Evolutionary conservation across 805 yeast species (phyloP), one percentile per base, ranked within the genome.

Genomic region (Sugiyamaella valdiviana): DNA sequence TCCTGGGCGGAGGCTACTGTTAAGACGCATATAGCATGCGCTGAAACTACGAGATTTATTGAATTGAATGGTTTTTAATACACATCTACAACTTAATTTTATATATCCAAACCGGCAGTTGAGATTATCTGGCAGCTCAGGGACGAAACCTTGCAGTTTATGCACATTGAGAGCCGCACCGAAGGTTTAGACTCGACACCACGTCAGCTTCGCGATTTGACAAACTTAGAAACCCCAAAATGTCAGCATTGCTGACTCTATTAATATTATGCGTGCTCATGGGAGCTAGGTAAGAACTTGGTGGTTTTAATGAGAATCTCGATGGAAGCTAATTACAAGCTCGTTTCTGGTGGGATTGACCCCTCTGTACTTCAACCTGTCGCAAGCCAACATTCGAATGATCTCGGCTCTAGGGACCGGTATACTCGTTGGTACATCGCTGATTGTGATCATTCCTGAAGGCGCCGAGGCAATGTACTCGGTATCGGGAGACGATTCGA

Each of bases 361-460:
- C 1, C 72, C 72, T 5, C 49, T 68, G 49, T 52, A 55, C 14
- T 51, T 64, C 22, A 48, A 57, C 20, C 55, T 68, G 22, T 58
- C 68, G 26, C 57, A 64, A 1, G 45, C 54, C 12, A 61, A 60
- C 40, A 57, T 76, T 36, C 63, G 68, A 29, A 54, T 59, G 36
- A 61, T 78, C 5, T 75, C 85, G 2, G 65, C 74, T 10, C 64
- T 80, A 43, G 79, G 84, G 46, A 71, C 75, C 56, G 88, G 88
- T 1, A 65, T 83, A 17, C 68, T 83, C 45, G 65, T 82, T 5
- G 80, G 86, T 4, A 76, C 87, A 0, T 72, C 83, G 1, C 62
- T 82, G 46, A 68, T 75, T 7, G 67, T 83, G 15, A 76, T 83
- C 21, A 71, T 83, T 16, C 88, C 88, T 0, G 89, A 83, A 60